These are phyloP conservation scores for Russula compacta DNA, from an alignment of 768 basidiomycete species.

Conservation along the genomic window DNA sequence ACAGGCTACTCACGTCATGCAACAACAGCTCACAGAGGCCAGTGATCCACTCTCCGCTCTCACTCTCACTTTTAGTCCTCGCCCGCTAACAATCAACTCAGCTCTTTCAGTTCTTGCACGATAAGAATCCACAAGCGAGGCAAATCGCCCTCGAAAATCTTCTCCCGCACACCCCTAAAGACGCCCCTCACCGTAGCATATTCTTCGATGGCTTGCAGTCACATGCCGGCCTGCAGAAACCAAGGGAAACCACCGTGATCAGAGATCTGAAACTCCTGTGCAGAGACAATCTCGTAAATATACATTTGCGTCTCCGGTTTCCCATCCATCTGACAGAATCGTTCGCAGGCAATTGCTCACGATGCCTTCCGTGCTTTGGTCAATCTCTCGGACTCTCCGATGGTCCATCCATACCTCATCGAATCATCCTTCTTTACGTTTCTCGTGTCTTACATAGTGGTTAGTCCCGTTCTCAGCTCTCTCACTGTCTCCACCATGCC, in stretches of 20 bases:
- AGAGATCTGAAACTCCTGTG: slow-evolving; percentile 81
- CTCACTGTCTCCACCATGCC: neutral
- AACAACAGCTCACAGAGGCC: slow-evolving; percentile 20
- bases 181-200: slow-evolving; percentile 60
- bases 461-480: slow-evolving; percentile 33
- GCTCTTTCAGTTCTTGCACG: slow-evolving; percentile 78
- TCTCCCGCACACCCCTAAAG: slow-evolving; percentile 66
- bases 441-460: slow-evolving; percentile 83
- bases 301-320: slow-evolving; percentile 5
- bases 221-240: slow-evolving; percentile 43
- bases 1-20: neutral
- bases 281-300: slow-evolving; percentile 71
- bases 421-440: slow-evolving; percentile 71
- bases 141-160: slow-evolving; percentile 81
- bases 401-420: slow-evolving; percentile 55
- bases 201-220: slow-evolving; percentile 58
- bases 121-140: slow-evolving; percentile 80
- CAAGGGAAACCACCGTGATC: slow-evolving; percentile 58
- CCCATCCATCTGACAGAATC: neutral
- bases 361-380: slow-evolving; percentile 92
- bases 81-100: slow-evolving; percentile 24
- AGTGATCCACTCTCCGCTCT: neutral
- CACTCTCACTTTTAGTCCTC: neutral
- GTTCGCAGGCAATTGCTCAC: slow-evolving; percentile 70
- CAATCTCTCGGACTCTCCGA: slow-evolving; percentile 81